Conservation (phyloP, 2,329 filamentous ascomycete species). For the Botrytis deweyae region DNA sequence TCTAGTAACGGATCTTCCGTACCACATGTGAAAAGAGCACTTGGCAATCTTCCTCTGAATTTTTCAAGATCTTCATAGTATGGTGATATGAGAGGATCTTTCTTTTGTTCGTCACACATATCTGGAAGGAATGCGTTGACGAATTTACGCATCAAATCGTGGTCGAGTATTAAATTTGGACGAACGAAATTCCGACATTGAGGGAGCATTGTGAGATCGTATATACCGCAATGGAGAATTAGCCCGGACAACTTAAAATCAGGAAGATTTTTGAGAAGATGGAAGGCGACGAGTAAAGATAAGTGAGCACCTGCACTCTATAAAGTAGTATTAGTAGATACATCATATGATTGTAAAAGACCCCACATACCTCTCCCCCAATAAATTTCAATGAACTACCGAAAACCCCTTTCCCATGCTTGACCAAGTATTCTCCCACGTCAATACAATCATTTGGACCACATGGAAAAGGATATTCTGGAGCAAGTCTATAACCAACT, state of each 20-base stretch:
- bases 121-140: slow-evolving; percentile 47
- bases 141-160: slow-evolving; percentile 48
- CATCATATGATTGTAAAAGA: too few species aligned
- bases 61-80: slow-evolving; percentile 49
- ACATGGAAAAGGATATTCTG: slow-evolving; percentile 57
- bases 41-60: slow-evolving; percentile 45
- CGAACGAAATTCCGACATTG: slow-evolving; percentile 38
- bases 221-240: slow-evolving; percentile 54
- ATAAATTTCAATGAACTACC: slow-evolving; percentile 46
- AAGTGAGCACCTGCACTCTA: slow-evolving; percentile 54
- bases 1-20: slow-evolving; percentile 54
- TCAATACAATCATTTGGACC: slow-evolving; percentile 58
- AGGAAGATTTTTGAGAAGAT: slow-evolving; percentile 45
- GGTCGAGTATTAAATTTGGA: slow-evolving; percentile 44
- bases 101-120: slow-evolving; percentile 43
- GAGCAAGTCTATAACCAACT: slow-evolving; percentile 59
- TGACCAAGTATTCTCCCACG: slow-evolving; percentile 52
- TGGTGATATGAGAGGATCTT: slow-evolving; percentile 49
- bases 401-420: slow-evolving; percentile 46
- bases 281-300: slow-evolving; percentile 46
- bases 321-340: slow-evolving; percentile 1
- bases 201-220: slow-evolving; percentile 47
- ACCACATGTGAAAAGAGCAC: slow-evolving; percentile 54
- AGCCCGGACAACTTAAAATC: slow-evolving; percentile 49
- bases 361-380: slow-evolving; percentile 45